Evolutionary conservation across 768 basidiomycete species (phyloP), one percentile per base, ranked within the genome.

Genomic region (Tephrocybe sp.): DNA sequence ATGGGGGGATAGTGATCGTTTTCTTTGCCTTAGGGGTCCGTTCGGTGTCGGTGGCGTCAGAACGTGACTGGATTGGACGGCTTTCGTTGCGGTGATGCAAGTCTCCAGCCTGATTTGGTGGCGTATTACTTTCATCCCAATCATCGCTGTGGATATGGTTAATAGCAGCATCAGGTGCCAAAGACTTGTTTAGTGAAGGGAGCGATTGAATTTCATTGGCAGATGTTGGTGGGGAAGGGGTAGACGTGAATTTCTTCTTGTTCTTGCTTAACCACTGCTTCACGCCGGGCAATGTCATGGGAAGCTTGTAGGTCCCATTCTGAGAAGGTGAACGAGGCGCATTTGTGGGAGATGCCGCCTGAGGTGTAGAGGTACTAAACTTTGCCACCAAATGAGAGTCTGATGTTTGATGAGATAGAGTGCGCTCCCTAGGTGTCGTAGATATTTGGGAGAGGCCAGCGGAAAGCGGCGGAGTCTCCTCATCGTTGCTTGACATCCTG

Each of bases 201-300:
- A 72, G 51, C 58, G 59, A 55, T 63, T 74, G 54, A 45, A 53
- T 61, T 58, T 66, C 71, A 20, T 63, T 48, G 34, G 58, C 45
- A 38, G 68, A 49, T 17, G 58, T 52, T 9, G 48, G 52, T 21
- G 68, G 62, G 14, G 69, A 58, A 15, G 72, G 63, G 2, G 73
- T 70, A 4, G 72, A 68, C 6, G 78, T 68, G 51, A 81, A 79
- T 18, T 78, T 70, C 63, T 79, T 84, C 65, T 82, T 83, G 51
- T 76, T 77, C 55, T 77, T 81, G 57, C 73, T 86, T 38, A 91
- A 65, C 90, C 90, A 92, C 59, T 86, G 88, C 66, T 84, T 86
- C 21, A 91, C 90, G 20, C 84, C 89, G 46, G 88, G 85, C 17
- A 88, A 74, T 17, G 81, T 89, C 65, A 81, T 88, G 1, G 90